Evolutionary conservation across 2,329 filamentous ascomycete species (phyloP).

Genomic region (Neofusicoccum ribis): DNA sequence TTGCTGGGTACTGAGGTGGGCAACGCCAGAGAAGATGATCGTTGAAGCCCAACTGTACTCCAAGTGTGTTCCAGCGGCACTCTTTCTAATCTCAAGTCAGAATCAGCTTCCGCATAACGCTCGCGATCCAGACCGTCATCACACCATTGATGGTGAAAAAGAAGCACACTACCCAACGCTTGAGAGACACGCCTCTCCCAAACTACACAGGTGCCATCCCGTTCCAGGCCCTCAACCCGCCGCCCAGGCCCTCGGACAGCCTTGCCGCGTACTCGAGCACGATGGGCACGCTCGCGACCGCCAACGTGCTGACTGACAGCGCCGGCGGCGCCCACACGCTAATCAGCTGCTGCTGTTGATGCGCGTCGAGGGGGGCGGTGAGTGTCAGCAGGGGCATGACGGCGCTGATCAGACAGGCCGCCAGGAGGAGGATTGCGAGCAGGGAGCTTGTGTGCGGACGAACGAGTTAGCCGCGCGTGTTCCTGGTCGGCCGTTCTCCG

Average conservation of each 20-base stretch:
- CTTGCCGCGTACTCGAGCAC: background rate
- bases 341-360: background rate
- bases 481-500: background rate
- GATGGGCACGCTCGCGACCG: background rate
- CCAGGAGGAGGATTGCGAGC: background rate
- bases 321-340: background rate
- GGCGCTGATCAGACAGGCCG: background rate
- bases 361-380: background rate
- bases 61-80: too few relatives aligned
- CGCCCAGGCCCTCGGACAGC: background rate
- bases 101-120: too few relatives aligned
- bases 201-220: background rate
- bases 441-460: background rate
- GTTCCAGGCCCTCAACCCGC: background rate
- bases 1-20: too few relatives aligned
- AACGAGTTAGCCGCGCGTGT: too few relatives aligned
- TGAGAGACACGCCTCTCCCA: too few relatives aligned
- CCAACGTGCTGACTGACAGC: background rate
- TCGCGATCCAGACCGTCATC: too few relatives aligned
- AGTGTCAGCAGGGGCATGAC: background rate
- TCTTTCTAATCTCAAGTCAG: too few relatives aligned
- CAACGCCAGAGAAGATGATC: too few relatives aligned
- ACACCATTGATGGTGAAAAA: too few relatives aligned
- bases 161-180: too few relatives aligned
- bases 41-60: too few relatives aligned